Percentiles rank a stretch among this genome's conserved stretches.
These are phyloP conservation scores for Akanthomyces uredinophilus DNA, from an alignment of 2,329 filamentous ascomycete genomes.

Conservation along the genomic window DNA sequence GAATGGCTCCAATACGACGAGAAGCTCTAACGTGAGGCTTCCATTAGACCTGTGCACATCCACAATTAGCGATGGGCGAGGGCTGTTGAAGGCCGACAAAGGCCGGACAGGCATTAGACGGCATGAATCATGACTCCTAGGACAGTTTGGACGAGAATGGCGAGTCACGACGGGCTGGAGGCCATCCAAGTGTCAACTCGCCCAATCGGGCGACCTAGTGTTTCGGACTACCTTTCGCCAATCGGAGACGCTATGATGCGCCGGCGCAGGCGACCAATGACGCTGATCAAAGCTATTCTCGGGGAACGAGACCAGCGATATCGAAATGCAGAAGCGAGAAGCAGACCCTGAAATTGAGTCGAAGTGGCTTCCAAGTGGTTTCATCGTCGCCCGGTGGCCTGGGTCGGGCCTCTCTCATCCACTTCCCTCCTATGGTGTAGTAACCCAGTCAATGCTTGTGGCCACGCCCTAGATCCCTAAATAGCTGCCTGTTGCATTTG, in stretches of 20 bases:
- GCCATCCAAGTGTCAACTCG: not conserved
- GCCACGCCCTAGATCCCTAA: not conserved
- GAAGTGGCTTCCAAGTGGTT: not conserved
- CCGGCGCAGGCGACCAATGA: not conserved
- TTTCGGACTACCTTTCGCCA: constrained; percentile 2
- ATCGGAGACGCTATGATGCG: constrained; percentile 5
- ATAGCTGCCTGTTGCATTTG: not conserved
- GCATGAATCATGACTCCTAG: not conserved
- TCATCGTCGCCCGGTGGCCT: not conserved
- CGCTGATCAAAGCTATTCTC: not conserved
- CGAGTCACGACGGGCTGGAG: not conserved
- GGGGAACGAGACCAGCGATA: not conserved
- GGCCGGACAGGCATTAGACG: not conserved
- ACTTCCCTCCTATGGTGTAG: not conserved
- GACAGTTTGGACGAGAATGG: constrained; percentile 2
- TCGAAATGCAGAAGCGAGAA: not conserved
- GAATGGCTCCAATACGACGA: not conserved
- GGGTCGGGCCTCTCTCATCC: not conserved
- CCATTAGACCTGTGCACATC: not conserved
- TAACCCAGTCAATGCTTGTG: not conserved
- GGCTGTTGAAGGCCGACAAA: not conserved
- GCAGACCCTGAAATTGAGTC: not conserved
- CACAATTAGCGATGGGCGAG: not conserved
- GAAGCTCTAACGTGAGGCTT: not conserved
- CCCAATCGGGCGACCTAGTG: not conserved